Evolutionary conservation across 2,329 filamentous ascomycete genomes (phyloP).

Genomic region (Ilyonectria sp.): DNA sequence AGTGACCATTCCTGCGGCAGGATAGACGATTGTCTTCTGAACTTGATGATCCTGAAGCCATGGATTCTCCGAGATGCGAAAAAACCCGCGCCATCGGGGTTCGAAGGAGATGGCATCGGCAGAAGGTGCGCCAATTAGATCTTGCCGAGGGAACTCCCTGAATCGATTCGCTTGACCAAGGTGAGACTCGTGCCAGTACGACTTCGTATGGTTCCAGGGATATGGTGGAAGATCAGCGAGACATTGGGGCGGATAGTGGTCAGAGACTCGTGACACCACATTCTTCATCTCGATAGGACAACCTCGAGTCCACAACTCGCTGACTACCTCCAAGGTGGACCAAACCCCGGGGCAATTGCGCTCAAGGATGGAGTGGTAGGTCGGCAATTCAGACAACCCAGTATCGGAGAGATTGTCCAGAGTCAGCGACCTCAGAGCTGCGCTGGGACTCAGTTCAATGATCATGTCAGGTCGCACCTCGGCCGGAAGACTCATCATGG

Average conservation of each 20-base stretch:
- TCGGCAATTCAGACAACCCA: conserved; percentile 13
- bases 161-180: conserved; percentile 61
- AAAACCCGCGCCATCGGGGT: conserved; percentile 65
- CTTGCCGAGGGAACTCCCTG: conserved; percentile 62
- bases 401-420: conserved; percentile 52
- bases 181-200: conserved; percentile 69
- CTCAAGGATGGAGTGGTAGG: conserved; percentile 50
- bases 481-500: conserved; percentile 50
- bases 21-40: conserved; percentile 65
- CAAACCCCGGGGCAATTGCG: conserved; percentile 41
- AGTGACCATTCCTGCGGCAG: conserved; percentile 64
- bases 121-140: conserved; percentile 65
- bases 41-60: conserved; percentile 69
- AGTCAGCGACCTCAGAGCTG: conserved; percentile 55
- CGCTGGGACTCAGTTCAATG: conserved; percentile 59
- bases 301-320: conserved; percentile 57
- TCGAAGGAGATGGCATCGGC: conserved; percentile 62
- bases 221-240: conserved; percentile 66
- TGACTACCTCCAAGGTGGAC: conserved; percentile 52
- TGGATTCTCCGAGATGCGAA: conserved; percentile 64
- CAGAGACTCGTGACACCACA: conserved; percentile 42
- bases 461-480: conserved; percentile 53
- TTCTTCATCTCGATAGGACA: conserved; percentile 50
- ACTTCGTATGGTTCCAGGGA: conserved; percentile 67
- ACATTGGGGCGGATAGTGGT: conserved; percentile 47